Evolutionary conservation across 2,329 filamentous ascomycete species (phyloP).

Genomic region (Colletotrichum simmondsii): DNA sequence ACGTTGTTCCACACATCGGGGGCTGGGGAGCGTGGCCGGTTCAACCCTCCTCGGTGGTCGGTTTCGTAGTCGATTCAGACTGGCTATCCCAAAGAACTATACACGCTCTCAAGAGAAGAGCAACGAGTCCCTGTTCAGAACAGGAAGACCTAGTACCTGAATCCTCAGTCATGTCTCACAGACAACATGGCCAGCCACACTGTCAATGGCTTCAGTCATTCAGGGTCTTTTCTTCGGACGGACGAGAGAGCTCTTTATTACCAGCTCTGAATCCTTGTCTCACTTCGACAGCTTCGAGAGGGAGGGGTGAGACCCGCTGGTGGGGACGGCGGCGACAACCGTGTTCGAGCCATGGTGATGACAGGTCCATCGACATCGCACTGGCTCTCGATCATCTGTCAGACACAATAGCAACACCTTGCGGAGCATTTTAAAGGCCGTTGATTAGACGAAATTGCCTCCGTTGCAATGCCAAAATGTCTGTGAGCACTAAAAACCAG

Average conservation of each 20-base stretch:
- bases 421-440: neutral
- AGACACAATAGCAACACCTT: neutral
- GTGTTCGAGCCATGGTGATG: neutral
- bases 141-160: neutral
- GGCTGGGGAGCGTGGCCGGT: slow-evolving; percentile 15
- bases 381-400: slow-evolving; percentile 5
- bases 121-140: neutral
- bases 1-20: neutral
- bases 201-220: neutral
- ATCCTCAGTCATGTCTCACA: slow-evolving; percentile 6
- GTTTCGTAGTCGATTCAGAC: slow-evolving; percentile 21
- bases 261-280: slow-evolving; percentile 7
- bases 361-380: slow-evolving; percentile 5
- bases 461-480: neutral
- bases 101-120: neutral
- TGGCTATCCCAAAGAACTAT: slow-evolving; percentile 7
- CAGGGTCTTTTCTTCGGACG: neutral
- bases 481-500: too few species aligned
- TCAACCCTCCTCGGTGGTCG: slow-evolving; percentile 1
- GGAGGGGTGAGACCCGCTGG: neutral
- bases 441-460: neutral
- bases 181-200: slow-evolving; percentile 5
- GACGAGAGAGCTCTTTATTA: neutral
- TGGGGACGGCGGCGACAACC: slow-evolving; percentile 3
- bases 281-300: slow-evolving; percentile 4